Base-by-base conservation (phyloP, 257 asterid genomes). In the Solanum clarkiae region DNA sequence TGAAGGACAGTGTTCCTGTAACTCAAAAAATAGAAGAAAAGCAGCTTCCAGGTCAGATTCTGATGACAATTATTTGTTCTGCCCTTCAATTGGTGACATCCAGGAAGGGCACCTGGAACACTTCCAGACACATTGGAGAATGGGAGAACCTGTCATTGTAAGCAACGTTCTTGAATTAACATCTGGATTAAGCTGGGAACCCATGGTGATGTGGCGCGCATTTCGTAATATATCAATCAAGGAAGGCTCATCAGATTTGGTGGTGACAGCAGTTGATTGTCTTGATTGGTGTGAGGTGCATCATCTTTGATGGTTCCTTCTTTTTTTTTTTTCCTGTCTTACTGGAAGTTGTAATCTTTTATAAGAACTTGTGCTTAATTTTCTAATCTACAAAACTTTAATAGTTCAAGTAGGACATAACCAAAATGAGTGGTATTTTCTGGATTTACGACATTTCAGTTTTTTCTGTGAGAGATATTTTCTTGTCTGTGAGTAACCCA, bases 191-290 rank as follows among this genome's bases (percentile, higher is more conserved):
- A 93, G 97, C 84, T 94, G 97, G 95, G 94, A 92, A 55, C 97
- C 97, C 45, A 90, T 89, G 94, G 97, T 92, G 24, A 92, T 93
- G 97, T 91, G 96, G 96, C 96, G 95, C 83, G 96, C 97, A 47
- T 69, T 89, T 24, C 94, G 95, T 59, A 57, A 90, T 47, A 84
- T 90, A 72, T 40, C 26, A 10, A 24, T 74, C 42, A 84, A 82
- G 71, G 86, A 66, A 26, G 91, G 92, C 65, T 24, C 90, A 62
- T 88, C 92, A n/a, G 89, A 88, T 84, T 89, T 89, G 88, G 18
- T 56, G 88, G 92, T 89, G 66, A 86, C 91, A 14, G 97, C 97
- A 18, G 62, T 92, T 55, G 94, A 92, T 89, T 93, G 97, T 89
- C 88, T 92, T 17, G 95, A 89, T 87, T 91, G 88, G 87, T 91